phyloP scores from a whole-genome alignment of 176 grass and related monocot genomes.

The Aegilops tauschii region DNA sequence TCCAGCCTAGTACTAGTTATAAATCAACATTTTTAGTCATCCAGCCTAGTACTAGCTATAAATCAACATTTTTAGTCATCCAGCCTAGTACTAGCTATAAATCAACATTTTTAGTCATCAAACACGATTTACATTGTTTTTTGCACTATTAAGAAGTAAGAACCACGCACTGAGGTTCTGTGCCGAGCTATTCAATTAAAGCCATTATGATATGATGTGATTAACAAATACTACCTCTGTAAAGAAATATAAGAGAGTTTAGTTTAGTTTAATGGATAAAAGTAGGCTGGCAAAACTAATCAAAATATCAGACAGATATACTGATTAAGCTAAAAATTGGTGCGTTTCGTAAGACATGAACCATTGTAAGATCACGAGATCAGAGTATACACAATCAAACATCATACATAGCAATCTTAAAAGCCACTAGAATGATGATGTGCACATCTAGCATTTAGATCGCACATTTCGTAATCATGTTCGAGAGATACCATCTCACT shows the following conservation, averaged over 20 bases:
- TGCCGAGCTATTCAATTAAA: no score
- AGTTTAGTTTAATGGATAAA: no score
- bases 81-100: constrained; percentile 24
- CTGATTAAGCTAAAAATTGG: background rate
- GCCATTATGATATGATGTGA: no score
- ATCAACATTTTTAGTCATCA: background rate
- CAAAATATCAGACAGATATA: background rate
- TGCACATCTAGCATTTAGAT: no score
- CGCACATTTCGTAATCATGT: background rate
- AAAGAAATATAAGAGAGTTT: no score
- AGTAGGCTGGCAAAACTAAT: no score
- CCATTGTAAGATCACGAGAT: background rate
- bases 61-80: background rate
- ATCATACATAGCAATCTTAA: background rate
- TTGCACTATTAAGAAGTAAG: background rate
- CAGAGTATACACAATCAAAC: background rate
- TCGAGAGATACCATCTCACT: background rate
- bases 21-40: background rate
- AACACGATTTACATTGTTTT: background rate
- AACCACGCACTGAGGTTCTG: no score
- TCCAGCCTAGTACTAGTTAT: constrained; percentile 22
- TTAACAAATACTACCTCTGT: background rate
- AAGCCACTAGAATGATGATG: background rate
- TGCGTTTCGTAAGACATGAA: background rate
- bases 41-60: constrained; percentile 23